These are phyloP conservation scores for Trametes gibbosa DNA, from an alignment of 768 basidiomycete species.

Conservation along the genomic window DNA sequence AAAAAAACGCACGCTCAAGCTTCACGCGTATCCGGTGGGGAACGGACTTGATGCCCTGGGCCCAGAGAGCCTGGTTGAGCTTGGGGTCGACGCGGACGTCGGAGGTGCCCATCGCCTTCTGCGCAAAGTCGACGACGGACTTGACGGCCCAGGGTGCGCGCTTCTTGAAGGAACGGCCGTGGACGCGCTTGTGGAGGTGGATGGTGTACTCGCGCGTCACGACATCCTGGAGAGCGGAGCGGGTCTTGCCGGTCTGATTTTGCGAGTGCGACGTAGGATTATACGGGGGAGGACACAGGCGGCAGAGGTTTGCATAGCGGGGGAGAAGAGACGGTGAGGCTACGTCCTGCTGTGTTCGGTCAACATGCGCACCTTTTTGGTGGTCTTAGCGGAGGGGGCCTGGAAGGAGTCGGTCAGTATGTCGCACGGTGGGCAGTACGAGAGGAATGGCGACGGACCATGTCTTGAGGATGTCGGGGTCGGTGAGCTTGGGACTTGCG, in stretches of 20 bases:
- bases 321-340: background rate
- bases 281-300: background rate
- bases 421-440: background rate
- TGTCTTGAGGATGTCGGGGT: constrained; percentile 65
- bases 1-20: constrained; percentile 74
- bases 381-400: constrained; percentile 46
- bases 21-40: constrained; percentile 91
- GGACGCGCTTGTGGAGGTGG: constrained; percentile 93
- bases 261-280: background rate
- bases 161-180: constrained; percentile 95
- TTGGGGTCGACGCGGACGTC: constrained; percentile 95
- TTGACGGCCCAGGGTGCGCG: constrained; percentile 95
- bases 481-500: constrained; percentile 48
- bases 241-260: constrained; percentile 78
- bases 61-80: constrained; percentile 96
- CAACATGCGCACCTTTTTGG: constrained; percentile 52
- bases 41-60: constrained; percentile 88
- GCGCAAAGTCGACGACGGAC: constrained; percentile 87
- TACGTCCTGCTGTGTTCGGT: background rate
- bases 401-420: constrained; percentile 15
- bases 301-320: background rate
- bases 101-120: constrained; percentile 91
- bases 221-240: constrained; percentile 96
- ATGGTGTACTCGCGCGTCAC: constrained; percentile 99
- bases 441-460: constrained; percentile 44